phyloP scores from a whole-genome alignment of 176 grass and related monocot genomes.

The Themeda triandra region DNA sequence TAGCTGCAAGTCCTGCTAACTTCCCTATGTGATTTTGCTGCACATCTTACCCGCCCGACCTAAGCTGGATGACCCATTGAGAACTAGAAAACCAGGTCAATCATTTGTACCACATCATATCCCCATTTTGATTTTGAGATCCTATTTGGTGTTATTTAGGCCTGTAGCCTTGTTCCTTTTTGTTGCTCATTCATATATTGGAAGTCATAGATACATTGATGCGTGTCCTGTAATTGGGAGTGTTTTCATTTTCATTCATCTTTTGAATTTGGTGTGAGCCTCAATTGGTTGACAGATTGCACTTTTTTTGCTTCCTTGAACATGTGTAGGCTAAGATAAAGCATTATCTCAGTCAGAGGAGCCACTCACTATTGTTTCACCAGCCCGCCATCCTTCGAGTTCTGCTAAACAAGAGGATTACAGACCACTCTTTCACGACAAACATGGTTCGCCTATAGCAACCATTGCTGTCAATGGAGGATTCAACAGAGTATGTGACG shows the following conservation, averaged over 20 bases:
- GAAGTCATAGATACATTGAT: too few relatives aligned
- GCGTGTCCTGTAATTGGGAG: too few relatives aligned
- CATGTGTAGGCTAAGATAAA: constrained; percentile 60
- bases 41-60: neutral
- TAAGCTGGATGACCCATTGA: neutral
- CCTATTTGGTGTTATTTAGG: neutral
- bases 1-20: neutral
- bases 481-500: constrained; percentile 56
- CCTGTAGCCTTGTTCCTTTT: neutral
- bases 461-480: constrained; percentile 64
- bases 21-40: neutral
- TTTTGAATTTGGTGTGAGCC: neutral
- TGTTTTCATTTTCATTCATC: neutral
- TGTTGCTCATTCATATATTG: neutral
- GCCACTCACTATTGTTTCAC: constrained; percentile 51
- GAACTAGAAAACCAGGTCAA: too few relatives aligned
- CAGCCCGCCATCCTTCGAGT: constrained; percentile 46
- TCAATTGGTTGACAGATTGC: constrained; percentile 4
- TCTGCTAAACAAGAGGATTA: constrained; percentile 43
- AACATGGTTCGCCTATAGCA: constrained; percentile 40
- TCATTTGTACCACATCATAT: neutral
- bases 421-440: constrained; percentile 57
- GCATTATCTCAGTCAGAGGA: constrained; percentile 44
- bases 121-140: neutral
- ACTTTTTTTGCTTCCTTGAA: constrained; percentile 4